Evolutionary conservation across 1,139 yeast genomes (phyloP).

Genomic region (Tardiomyces digboiensis): DNA sequence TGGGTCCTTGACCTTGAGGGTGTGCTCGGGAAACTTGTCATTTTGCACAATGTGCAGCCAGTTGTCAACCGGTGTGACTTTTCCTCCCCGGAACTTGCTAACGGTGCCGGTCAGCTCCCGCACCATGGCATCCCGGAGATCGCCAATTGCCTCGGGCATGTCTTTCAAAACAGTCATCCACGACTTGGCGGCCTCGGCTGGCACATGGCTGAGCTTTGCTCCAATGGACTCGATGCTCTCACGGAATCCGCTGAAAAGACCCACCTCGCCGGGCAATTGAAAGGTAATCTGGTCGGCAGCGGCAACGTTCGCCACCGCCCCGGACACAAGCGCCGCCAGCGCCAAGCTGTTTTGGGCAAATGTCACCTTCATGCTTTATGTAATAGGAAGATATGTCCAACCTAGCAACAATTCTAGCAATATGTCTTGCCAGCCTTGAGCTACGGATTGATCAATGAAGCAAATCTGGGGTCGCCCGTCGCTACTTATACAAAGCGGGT

Average conservation of each 20-base stretch:
- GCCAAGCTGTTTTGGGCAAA: no score
- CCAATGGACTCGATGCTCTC: slow-evolving; percentile 18
- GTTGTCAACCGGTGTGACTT: neutral
- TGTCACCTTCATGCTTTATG: no score
- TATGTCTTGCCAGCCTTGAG: no score
- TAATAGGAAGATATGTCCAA: no score
- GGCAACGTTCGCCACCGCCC: neutral
- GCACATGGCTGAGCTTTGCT: neutral
- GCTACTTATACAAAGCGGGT: no score
- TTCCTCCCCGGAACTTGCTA: neutral
- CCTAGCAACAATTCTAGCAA: no score
- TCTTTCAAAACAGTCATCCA: neutral
- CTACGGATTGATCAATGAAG: no score
- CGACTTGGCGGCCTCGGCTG: neutral
- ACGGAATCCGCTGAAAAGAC: slow-evolving; percentile 21
- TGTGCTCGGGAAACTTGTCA: slow-evolving; percentile 20
- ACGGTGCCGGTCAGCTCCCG: neutral
- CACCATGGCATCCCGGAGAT: neutral
- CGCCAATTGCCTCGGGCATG: neutral
- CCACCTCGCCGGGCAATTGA: neutral
- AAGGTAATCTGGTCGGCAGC: neutral
- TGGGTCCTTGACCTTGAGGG: slow-evolving; percentile 24
- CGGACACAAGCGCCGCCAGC: neutral
- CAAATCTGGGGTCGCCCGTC: no score
- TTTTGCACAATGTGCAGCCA: neutral